Base-by-base conservation (phyloP, 169 alveolate species). In the Miamiensis avidus region DNA sequence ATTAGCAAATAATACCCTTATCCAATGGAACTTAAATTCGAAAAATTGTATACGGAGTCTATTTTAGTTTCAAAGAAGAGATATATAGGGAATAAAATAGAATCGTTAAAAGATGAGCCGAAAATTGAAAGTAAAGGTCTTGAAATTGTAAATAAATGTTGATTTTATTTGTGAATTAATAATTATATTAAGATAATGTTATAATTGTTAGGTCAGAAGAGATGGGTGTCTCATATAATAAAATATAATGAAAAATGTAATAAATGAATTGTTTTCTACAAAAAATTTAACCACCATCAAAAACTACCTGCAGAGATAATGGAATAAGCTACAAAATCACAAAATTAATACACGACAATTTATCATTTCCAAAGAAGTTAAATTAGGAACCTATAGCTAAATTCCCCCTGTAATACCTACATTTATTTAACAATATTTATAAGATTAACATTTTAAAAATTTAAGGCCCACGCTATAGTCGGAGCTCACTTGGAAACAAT, bases 21-120 rank as follows among this genome's bases (percentile, higher is more conserved):
- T 73, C 97, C 97, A 27, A 93, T 95, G 85, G 95, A 95, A 82
- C 82, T 95, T 49, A 94, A 95, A 91, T 95, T 93, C 88, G 97
- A 95, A 85, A 95, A 95, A 77, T 95, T 95, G 6, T 95, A 92
- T 85, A 81, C 88, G 32, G 95, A 94, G 34, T 82, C 91, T 31
- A 81, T 95, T 1, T 89, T 89, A 32, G 87, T 89, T 30, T 94
- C 95, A 16, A 95, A 95, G 88, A 95, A 95, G 76, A 81, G 95
- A 78, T 95, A 95, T 85, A 90, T 92, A 27, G 97, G 97, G 33
- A 91, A 91, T 87, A 95, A 95, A 89, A 82, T 86, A 73, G 96
- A 95, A 87, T 89, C 86, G 73, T 77, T 86, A 73, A 83, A 82
- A 34, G 94, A 93, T 69, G 75, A 82, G 16, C 89, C 92, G 25